Conservation (phyloP, 768 basidiomycete species). For the Amanita jacksonii region DNA sequence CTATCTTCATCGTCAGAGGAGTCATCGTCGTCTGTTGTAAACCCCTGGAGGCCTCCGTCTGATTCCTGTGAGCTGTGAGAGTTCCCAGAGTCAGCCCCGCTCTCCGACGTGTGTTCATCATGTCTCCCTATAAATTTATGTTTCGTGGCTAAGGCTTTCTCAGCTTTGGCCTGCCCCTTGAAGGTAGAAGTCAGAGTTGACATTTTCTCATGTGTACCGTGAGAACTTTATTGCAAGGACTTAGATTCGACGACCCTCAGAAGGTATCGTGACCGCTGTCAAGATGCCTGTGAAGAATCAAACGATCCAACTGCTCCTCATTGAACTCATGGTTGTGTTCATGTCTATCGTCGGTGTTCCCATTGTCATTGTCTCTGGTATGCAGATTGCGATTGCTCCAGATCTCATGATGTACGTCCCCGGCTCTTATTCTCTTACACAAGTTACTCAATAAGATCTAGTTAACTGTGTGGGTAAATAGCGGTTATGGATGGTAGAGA, state of each 20-base stretch:
- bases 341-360: background rate
- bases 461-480: background rate
- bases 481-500: background rate
- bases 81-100: conserved; percentile 6
- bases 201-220: no score
- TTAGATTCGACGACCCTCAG: no score
- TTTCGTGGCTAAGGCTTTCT: background rate
- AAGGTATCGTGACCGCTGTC: no score
- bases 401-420: background rate
- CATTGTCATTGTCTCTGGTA: background rate
- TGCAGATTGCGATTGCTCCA: background rate
- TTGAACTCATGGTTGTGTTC: background rate
- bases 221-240: no score
- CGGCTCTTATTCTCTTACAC: background rate
- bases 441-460: background rate
- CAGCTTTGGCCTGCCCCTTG: background rate
- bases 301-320: no score
- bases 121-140: background rate
- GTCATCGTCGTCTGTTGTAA: conserved; percentile 68
- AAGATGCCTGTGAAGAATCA: no score
- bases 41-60: conserved; percentile 52
- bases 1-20: conserved; percentile 76
- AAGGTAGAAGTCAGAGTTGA: no score
- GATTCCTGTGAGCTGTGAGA: conserved; percentile 17
- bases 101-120: conserved; percentile 9